Evolutionary conservation across 2,329 filamentous ascomycete species (phyloP).

Genomic region (Diplodia mutila): DNA sequence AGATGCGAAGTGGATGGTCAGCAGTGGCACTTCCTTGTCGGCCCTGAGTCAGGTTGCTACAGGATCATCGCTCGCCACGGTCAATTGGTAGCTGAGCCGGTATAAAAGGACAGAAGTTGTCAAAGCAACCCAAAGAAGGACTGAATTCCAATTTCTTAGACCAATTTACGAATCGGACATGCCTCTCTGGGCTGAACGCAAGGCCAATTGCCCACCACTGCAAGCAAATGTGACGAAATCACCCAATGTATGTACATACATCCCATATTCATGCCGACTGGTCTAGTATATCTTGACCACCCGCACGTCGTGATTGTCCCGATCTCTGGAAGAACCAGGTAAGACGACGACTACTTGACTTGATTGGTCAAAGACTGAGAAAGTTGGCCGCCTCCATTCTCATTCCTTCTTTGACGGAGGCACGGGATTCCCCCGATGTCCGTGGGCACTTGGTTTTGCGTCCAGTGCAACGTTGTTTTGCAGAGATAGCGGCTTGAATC

Average conservation of each 20-base stretch:
- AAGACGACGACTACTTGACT: too few relatives aligned
- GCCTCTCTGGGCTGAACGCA: not conserved
- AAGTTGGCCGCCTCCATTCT: not conserved
- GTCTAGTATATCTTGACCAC: not conserved
- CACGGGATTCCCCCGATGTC: too few relatives aligned
- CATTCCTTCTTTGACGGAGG: not conserved
- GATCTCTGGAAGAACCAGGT: too few relatives aligned
- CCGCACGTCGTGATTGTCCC: not conserved
- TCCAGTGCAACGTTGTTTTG: not conserved
- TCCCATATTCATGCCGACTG: not conserved
- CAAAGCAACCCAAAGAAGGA: not conserved
- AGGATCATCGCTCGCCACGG: constrained; percentile 5
- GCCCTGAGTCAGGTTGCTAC: constrained; percentile 1
- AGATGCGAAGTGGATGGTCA: not conserved
- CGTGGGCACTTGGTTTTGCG: not conserved
- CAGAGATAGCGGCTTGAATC: not conserved
- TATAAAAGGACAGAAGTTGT: not conserved
- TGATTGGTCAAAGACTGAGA: not conserved
- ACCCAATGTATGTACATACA: too few relatives aligned
- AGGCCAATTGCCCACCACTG: not conserved
- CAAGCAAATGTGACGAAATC: not conserved
- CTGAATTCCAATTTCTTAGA: not conserved
- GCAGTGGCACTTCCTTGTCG: constrained; percentile 9
- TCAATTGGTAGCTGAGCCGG: not conserved
- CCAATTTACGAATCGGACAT: not conserved